phyloP scores from a whole-genome alignment of 495 filamentous ascomycete species.

The Annulohypoxylon nitens region DNA sequence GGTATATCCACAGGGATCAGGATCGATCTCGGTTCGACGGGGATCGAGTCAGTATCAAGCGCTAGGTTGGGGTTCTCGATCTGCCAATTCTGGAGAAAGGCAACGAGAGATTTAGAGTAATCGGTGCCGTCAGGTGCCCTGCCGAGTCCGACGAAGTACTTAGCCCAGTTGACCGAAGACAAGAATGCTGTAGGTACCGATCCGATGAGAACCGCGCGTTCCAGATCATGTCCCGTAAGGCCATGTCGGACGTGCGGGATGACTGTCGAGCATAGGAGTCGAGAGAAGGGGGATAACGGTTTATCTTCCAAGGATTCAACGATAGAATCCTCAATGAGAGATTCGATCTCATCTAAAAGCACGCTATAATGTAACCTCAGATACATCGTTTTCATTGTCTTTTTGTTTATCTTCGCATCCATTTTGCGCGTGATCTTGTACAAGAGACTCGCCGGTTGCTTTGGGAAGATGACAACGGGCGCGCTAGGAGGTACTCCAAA shows the following conservation, averaged over 20 bases:
- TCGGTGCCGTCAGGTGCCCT: slow-evolving; percentile 44
- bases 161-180: slow-evolving; percentile 54
- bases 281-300: slow-evolving; percentile 58
- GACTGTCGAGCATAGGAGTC: slow-evolving; percentile 63
- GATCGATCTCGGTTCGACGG: slow-evolving; percentile 60
- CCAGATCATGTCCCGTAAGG: slow-evolving; percentile 71
- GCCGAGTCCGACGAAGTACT: slow-evolving; percentile 60
- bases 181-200: slow-evolving; percentile 61
- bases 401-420: slow-evolving; percentile 50
- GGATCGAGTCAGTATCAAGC: slow-evolving; percentile 39
- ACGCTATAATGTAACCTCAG: slow-evolving; percentile 83
- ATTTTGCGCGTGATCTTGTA: slow-evolving; percentile 77
- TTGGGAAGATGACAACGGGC: slow-evolving; percentile 77
- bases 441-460: slow-evolving; percentile 83
- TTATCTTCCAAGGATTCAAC: slow-evolving; percentile 55
- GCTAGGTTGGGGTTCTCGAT: slow-evolving; percentile 51
- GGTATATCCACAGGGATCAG: slow-evolving; percentile 89
- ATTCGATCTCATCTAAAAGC: slow-evolving; percentile 76
- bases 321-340: slow-evolving; percentile 57
- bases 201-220: slow-evolving; percentile 65
- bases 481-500: slow-evolving; percentile 67
- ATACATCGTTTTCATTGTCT: slow-evolving; percentile 67
- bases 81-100: slow-evolving; percentile 58
- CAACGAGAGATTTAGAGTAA: slow-evolving; percentile 45
- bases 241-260: slow-evolving; percentile 64